These are phyloP conservation scores for Pascua sp. DNA, from an alignment of 1,284 basidiomycete species.

Conservation along the genomic window DNA sequence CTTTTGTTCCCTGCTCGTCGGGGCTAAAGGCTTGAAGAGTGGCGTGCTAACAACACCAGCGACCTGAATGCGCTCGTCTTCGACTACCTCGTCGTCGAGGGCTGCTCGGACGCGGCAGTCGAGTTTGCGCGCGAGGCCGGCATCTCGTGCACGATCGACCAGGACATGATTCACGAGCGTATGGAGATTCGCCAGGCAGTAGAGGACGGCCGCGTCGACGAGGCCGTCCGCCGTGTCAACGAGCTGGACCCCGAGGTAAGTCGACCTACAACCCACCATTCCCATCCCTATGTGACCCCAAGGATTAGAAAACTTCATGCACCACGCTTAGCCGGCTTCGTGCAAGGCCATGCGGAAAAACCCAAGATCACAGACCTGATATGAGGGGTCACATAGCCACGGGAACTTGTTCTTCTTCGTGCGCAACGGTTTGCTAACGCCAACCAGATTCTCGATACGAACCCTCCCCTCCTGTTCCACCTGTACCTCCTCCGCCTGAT, in stretches of 20 bases:
- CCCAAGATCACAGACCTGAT: conserved; percentile 51
- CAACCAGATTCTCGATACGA: conserved; percentile 85
- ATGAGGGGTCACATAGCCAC: conserved; percentile 51
- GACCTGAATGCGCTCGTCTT: conserved; percentile 94
- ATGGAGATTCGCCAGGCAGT: conserved; percentile 92
- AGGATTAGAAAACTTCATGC: conserved; percentile 92
- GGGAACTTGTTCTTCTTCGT: neutral
- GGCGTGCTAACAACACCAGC: conserved; percentile 51
- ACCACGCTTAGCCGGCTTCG: conserved; percentile 85
- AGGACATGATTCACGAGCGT: conserved; percentile 85
- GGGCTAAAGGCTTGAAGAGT: neutral
- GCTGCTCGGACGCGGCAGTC: conserved; percentile 92
- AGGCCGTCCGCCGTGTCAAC: conserved; percentile 88
- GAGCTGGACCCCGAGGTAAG: conserved; percentile 95
- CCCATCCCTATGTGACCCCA: conserved; percentile 29
- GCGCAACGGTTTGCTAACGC: conserved; percentile 6
- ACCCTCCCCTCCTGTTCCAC: conserved; percentile 84
- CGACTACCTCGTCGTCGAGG: conserved; percentile 97
- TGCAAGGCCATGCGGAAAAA: conserved; percentile 49
- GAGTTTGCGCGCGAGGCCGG: conserved; percentile 87
- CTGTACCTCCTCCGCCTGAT: conserved; percentile 92
- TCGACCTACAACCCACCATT: conserved; percentile 18
- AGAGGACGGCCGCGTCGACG: conserved; percentile 89
- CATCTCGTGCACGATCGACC: conserved; percentile 65
- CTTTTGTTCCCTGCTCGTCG: neutral